Percentiles rank a stretch among this genome's conserved stretches.
Evolutionary conservation across 2,329 filamentous ascomycete species (phyloP).

Genomic region (Dactylellina haptotyla): DNA sequence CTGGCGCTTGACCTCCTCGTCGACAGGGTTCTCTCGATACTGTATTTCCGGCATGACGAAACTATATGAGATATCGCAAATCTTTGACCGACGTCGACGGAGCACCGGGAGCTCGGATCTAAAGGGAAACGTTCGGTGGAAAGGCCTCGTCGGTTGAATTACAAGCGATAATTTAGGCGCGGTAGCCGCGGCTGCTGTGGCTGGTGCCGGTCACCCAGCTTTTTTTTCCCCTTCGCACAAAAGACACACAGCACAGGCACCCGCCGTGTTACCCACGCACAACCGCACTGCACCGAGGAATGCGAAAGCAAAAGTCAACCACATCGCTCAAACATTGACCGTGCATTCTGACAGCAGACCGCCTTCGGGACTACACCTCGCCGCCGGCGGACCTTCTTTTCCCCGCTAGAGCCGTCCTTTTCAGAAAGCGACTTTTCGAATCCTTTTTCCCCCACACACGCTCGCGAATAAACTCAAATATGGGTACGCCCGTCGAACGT

Average conservation of each 20-base stretch:
- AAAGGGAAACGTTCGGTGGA: too few species aligned
- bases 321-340: not conserved
- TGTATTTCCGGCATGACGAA: slow-evolving; percentile 46
- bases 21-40: slow-evolving; percentile 65
- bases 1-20: slow-evolving; percentile 70
- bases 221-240: slow-evolving; percentile 6
- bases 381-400: not conserved
- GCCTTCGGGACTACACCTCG: not conserved
- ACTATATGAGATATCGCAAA: not conserved
- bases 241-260: not conserved
- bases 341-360: not conserved
- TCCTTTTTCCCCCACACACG: too few species aligned
- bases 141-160: not conserved
- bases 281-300: not conserved
- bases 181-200: slow-evolving; percentile 39
- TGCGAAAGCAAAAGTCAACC: slow-evolving; percentile 1
- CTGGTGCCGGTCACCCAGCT: slow-evolving; percentile 5
- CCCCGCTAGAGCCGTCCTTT: not conserved
- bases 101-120: too few species aligned
- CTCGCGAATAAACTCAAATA: slow-evolving; percentile 29
- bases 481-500: slow-evolving; percentile 57
- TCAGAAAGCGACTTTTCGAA: not conserved
- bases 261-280: not conserved
- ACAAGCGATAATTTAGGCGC: slow-evolving; percentile 32
- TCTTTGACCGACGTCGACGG: too few species aligned